Evolutionary conservation across 495 filamentous ascomycete species (phyloP), one percentile per base, ranked within the genome.

Genomic region (Penicillium coprophilum): DNA sequence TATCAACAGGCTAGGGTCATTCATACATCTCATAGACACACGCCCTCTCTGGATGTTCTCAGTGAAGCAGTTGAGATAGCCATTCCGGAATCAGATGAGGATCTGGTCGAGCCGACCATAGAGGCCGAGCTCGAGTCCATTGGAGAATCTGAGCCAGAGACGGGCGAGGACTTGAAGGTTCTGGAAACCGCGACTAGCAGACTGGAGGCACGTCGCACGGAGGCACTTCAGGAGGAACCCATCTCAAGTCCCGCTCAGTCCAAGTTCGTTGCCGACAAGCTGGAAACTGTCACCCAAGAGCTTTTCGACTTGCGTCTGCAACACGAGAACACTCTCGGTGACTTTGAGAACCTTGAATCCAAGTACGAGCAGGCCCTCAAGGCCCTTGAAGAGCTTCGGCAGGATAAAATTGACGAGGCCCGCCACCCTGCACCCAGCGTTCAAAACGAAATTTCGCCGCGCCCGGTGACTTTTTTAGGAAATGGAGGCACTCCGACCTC

Each of bases 391-490:
- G 86, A 89, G 65, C 73, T 97, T 39, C 72, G 61, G 21, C 92
- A 96, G 65, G 92, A 97, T 66, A 84, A 85, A 24, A 79, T 90
- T 9, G 92, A 96, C 60, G 92, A 96, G 75, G 81, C 86, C 30
- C 85, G 85, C 43, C 91, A 92, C 65, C 78, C 82, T 17, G 76
- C 78, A 15, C 72, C 66, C 1, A 28, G 21, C 5, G 58, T 58
- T 12, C 79, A 82, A 43, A 78, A 82, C 56, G 78, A 82, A 45
- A 71, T 38, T 15, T 24, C 81, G 40, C 85, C 85, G 11, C 80
- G 91, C 49, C 90, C 92, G 13, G 79, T 83, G 50, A 95, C 92
- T 87, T 96, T 96, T 92, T 88, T 97, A 90, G 91, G 84, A 60
- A 87, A 91, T 69, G 80, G 72, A 86, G 85, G 78, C 83, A 87